Conservation (phyloP, 345 rosid species). For the Salix suchowensis region DNA sequence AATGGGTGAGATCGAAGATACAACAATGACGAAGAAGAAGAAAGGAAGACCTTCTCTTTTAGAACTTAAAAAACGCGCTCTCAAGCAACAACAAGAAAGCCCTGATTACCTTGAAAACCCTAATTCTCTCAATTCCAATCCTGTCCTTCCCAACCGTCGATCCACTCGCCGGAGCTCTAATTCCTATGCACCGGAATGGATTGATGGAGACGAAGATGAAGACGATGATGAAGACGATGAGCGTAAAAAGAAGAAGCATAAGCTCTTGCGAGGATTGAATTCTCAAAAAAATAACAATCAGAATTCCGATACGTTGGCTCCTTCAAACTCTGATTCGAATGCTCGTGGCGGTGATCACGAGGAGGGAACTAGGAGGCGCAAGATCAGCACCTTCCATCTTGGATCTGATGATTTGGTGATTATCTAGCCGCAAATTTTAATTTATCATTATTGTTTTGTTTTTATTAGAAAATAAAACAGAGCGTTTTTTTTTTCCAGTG, state of each 20-base stretch:
- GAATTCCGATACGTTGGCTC: not conserved
- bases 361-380: conserved; percentile 28
- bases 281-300: conserved; percentile 31
- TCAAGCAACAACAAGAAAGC: conserved; percentile 37
- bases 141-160: conserved; percentile 35
- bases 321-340: conserved; percentile 34
- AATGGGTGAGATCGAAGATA: conserved; percentile 43
- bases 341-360: conserved; percentile 35
- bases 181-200: conserved; percentile 29
- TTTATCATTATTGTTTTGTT: not conserved
- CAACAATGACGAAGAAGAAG: conserved; percentile 64
- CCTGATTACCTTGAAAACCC: conserved; percentile 47
- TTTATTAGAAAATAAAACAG: not conserved
- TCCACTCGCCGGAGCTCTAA: conserved; percentile 55
- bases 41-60: conserved; percentile 94
- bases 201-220: not conserved
- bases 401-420: conserved; percentile 68
- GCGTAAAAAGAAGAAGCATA: conserved; percentile 66
- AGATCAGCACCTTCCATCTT: conserved; percentile 28
- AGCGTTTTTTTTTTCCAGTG: not conserved
- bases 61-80: conserved; percentile 85
- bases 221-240: conserved; percentile 66
- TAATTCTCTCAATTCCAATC: conserved; percentile 37
- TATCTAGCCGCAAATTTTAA: not conserved
- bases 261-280: conserved; percentile 62